Evolutionary conservation across 345 rosid species (phyloP), one percentile per base, ranked within the genome.

Genomic region (Laguncularia racemosa): DNA sequence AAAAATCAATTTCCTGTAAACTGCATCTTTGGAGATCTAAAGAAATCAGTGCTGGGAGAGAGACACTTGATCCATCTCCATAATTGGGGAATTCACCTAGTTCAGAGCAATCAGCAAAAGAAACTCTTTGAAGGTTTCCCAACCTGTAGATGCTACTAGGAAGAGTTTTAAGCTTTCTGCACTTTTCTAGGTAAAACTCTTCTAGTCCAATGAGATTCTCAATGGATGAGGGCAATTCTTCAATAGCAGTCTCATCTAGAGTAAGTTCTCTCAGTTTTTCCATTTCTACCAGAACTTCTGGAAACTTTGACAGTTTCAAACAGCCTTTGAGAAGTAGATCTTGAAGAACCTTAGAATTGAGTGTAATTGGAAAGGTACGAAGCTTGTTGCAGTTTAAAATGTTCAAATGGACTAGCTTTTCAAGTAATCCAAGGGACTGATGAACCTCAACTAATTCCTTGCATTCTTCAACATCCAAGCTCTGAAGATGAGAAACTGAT

Each of bases 331-430:
- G 28, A 20, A 2, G 12, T 3, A 70, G 66, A 45, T 0, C 2
- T 40, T 16, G 52, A 2, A 59, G 69, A n/a, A 43, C 40, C 13
- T 51, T 56, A 17, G 60, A 21, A 20, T 55, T 19, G 18, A 60
- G 52, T 44, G 43, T n/a, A 19, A 8, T 20, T 3, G 74, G 69
- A 55, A 70, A 49, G 43, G 8, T 28, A 4, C 1, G 13, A 13
- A 70, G 74, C 14, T 55, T n/a, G 17, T n/a, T n/a, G 33, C 74
- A 70, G 0, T 12, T 46, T 19, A 14, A 50, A 43, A 70, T 18
- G 3, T 33, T 55, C 20, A 70, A 21, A 2, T 0, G 0, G 0
- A 17, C 8, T 20, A 58, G 61, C 50, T 28, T 56, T 38, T 40
- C 43, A 2, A 64, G 55, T 33, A 4, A 16, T 60, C 65, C 46